Evolutionary conservation across 2,329 filamentous ascomycete genomes (phyloP).

Genomic region (Thielaviopsis musarum): DNA sequence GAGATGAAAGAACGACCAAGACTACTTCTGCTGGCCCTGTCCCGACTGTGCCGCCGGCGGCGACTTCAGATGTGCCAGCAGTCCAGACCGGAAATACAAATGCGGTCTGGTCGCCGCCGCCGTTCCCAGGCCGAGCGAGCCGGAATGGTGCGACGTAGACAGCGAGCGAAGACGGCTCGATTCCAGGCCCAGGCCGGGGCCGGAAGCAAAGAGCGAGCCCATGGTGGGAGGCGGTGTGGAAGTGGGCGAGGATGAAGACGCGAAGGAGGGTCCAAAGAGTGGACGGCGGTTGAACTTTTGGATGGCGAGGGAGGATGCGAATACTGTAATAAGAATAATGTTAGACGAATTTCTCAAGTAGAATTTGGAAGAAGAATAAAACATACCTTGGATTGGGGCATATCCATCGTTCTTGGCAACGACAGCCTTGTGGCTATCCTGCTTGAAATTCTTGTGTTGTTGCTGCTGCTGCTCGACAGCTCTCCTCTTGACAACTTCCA

Average conservation of each 20-base stretch:
- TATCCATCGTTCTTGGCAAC: background rate
- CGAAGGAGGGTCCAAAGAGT: background rate
- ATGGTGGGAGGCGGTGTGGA: background rate
- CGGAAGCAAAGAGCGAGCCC: background rate
- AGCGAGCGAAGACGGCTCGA: constrained; percentile 1
- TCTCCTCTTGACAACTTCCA: background rate
- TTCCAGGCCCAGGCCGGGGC: background rate
- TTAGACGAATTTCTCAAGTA: background rate
- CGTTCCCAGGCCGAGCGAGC: background rate
- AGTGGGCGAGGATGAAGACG: background rate
- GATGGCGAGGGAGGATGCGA: background rate
- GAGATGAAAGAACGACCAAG: background rate
- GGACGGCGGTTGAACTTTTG: constrained; percentile 1
- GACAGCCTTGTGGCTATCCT: background rate
- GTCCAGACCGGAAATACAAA: constrained; percentile 1
- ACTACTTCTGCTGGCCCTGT: background rate
- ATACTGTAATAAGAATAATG: background rate
- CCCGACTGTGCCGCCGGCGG: background rate
- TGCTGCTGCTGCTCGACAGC: too few relatives aligned
- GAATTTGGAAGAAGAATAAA: background rate
- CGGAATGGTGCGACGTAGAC: background rate
- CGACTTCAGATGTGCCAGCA: constrained; percentile 1
- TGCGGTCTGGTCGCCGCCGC: background rate
- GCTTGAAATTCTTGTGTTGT: too few relatives aligned
- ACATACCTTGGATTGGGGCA: constrained; percentile 3